Evolutionary conservation across 148 eudicot species (phyloP).

Genomic region (Silene latifolia): DNA sequence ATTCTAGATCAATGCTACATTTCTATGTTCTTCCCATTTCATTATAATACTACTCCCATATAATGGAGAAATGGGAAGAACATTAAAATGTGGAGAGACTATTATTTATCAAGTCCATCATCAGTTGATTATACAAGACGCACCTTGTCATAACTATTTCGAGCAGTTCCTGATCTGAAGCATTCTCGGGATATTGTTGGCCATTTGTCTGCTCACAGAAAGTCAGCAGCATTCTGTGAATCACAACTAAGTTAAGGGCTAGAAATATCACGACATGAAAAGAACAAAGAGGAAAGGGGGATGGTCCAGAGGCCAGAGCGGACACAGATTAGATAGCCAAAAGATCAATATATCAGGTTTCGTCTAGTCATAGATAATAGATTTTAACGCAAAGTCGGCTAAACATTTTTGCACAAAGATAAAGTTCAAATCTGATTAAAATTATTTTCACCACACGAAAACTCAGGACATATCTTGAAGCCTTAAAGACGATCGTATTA

Average conservation of each 20-base stretch:
- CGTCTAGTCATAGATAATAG: neutral
- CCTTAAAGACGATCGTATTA: slow-evolving; percentile 17
- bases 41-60: no score
- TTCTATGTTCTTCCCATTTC: no score
- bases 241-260: slow-evolving; percentile 18
- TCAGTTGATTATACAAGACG: slow-evolving; percentile 8
- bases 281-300: slow-evolving; percentile 3
- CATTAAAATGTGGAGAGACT: no score
- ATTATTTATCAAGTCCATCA: neutral
- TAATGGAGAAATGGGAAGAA: no score
- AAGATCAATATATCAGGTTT: neutral
- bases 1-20: neutral
- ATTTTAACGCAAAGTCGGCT: neutral
- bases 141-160: slow-evolving; percentile 90
- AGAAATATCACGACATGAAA: slow-evolving; percentile 9
- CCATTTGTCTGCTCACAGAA: slow-evolving; percentile 88
- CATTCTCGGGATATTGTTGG: slow-evolving; percentile 55
- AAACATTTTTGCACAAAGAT: neutral
- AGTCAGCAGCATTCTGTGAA: slow-evolving; percentile 81
- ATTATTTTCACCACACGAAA: neutral
- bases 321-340: neutral
- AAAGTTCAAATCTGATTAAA: neutral
- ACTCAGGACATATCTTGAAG: neutral
- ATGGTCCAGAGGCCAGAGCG: slow-evolving; percentile 6
- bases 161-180: slow-evolving; percentile 89